Percentiles rank a stretch among this genome's conserved stretches.
phyloP scores from a whole-genome alignment of 768 basidiomycete species.

The Mrakia gelida region DNA sequence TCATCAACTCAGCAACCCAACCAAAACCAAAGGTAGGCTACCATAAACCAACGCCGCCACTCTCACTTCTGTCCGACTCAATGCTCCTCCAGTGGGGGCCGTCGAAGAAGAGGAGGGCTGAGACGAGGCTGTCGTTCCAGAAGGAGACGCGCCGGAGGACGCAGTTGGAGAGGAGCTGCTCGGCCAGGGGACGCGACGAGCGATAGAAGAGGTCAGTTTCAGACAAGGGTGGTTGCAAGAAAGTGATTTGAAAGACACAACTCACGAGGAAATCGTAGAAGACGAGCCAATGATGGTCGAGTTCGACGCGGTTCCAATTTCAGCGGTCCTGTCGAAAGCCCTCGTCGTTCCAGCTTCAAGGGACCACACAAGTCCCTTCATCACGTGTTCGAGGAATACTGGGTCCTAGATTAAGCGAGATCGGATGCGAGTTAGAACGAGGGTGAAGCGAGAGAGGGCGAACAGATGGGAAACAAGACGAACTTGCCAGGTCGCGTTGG shows the following conservation, averaged over 20 bases:
- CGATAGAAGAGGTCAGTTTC: background rate
- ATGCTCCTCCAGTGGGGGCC: background rate
- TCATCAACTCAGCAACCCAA: background rate
- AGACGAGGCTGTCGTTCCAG: background rate
- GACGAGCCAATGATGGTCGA: background rate
- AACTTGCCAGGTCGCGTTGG: conserved; percentile 72
- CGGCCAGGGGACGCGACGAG: background rate
- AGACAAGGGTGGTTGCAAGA: too few species aligned
- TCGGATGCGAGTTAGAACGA: background rate
- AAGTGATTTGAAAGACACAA: background rate
- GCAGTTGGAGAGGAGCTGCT: background rate
- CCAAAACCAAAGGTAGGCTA: background rate
- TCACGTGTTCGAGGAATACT: conserved; percentile 65
- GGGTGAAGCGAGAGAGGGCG: background rate
- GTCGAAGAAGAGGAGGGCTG: background rate
- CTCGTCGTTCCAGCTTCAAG: conserved; percentile 61
- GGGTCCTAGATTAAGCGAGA: conserved; percentile 51
- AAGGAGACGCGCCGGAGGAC: background rate
- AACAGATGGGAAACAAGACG: conserved; percentile 34
- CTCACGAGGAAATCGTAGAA: background rate
- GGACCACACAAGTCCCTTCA: conserved; percentile 70
- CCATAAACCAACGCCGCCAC: background rate
- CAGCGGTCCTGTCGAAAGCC: background rate
- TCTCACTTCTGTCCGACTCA: background rate
- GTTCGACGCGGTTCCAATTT: conserved; percentile 3